Conservation (phyloP, 2,329 filamentous ascomycete genomes). For the Amphichorda felina region DNA sequence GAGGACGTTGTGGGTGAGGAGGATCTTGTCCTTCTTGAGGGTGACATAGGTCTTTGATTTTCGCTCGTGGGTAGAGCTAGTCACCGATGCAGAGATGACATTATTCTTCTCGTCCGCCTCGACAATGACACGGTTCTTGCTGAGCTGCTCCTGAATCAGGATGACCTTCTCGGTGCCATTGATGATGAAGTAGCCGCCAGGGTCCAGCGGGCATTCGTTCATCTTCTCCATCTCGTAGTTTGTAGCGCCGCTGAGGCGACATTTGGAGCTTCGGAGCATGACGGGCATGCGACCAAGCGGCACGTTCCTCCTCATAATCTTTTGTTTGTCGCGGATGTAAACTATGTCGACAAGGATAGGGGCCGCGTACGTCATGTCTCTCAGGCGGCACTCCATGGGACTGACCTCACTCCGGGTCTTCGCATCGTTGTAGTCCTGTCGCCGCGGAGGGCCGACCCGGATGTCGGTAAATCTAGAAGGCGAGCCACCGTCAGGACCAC, state of each 20-base stretch:
- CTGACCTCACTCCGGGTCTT: conserved; percentile 66
- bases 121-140: conserved; percentile 98
- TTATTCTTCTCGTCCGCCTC: conserved; percentile 88
- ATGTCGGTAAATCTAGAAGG: conserved; percentile 65
- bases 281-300: conserved; percentile 86
- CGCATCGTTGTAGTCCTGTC: conserved; percentile 62
- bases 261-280: conserved; percentile 94
- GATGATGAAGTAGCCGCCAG: conserved; percentile 95
- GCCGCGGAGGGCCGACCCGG: conserved; percentile 69
- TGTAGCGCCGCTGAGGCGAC: conserved; percentile 70
- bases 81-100: conserved; percentile 90
- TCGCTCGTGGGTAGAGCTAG: conserved; percentile 91
- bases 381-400: conserved; percentile 89
- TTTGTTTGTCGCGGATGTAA: conserved; percentile 72
- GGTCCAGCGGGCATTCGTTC: conserved; percentile 92
- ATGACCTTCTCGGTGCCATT: conserved; percentile 98
- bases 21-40: conserved; percentile 84
- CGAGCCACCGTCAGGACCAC: background rate
- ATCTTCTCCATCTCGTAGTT: conserved; percentile 83
- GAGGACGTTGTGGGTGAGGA: conserved; percentile 84
- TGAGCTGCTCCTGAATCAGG: conserved; percentile 93
- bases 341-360: conserved; percentile 88
- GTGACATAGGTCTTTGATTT: conserved; percentile 97
- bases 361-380: conserved; percentile 96
- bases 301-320: conserved; percentile 63